Conservation (phyloP, 1,284 basidiomycete genomes). For the Fomitopsis palustris region DNA sequence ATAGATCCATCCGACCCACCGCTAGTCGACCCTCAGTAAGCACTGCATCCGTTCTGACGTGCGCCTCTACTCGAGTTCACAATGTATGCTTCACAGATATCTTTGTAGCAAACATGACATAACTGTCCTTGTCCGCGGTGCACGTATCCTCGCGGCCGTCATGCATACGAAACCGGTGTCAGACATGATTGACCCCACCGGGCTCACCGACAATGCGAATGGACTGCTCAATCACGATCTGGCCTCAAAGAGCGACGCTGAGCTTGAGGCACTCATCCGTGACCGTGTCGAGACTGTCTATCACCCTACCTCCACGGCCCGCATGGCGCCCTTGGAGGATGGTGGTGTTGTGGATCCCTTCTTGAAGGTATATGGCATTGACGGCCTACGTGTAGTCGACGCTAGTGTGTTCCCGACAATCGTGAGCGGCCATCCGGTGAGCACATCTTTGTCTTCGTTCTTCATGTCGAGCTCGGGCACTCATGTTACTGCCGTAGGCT, state of each 20-base stretch:
- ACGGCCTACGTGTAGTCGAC: slow-evolving; percentile 52
- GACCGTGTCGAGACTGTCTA: slow-evolving; percentile 54
- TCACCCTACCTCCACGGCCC: slow-evolving; percentile 54
- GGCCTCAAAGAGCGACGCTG: slow-evolving; percentile 25
- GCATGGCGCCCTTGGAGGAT: slow-evolving; percentile 49
- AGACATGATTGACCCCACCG: slow-evolving; percentile 39
- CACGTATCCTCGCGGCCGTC: slow-evolving; percentile 48
- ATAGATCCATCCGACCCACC: slow-evolving; percentile 38
- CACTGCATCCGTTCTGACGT: neutral
- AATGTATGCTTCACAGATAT: slow-evolving; percentile 39
- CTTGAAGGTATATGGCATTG: slow-evolving; percentile 35
- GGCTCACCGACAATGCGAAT: slow-evolving; percentile 14
- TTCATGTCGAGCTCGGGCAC: neutral
- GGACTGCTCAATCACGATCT: slow-evolving; percentile 25
- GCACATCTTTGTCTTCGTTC: slow-evolving; percentile 15
- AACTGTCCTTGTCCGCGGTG: slow-evolving; percentile 48
- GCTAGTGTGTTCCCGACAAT: slow-evolving; percentile 59
- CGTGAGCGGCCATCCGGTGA: slow-evolving; percentile 59
- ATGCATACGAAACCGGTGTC: slow-evolving; percentile 47
- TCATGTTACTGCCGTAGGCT: slow-evolving; percentile 33
- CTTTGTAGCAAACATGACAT: slow-evolving; percentile 55
- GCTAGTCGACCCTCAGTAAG: slow-evolving; percentile 41
- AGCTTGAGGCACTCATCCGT: slow-evolving; percentile 34
- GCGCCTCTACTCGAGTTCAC: neutral
- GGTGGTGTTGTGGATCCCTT: slow-evolving; percentile 37